Conservation (phyloP, 805 yeast species). For the Saturnispora ahearnii region DNA sequence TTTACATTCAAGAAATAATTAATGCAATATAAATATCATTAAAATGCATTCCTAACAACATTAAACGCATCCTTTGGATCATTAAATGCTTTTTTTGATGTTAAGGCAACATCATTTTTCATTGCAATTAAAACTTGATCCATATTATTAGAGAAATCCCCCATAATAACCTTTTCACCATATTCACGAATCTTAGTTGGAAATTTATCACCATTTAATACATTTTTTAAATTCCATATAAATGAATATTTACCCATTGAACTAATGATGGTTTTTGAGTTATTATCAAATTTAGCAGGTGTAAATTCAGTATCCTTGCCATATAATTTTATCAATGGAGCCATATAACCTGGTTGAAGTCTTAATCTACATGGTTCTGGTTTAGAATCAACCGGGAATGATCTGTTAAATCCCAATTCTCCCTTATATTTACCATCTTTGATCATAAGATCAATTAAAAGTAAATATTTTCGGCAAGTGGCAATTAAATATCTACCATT, state of each 20-base stretch:
- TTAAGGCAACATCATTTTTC: conserved; percentile 69
- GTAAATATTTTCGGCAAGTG: conserved; percentile 63
- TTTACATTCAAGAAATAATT: conserved; percentile 37
- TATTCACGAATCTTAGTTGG: conserved; percentile 61
- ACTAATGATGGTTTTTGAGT: conserved; percentile 37
- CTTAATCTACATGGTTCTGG: conserved; percentile 64
- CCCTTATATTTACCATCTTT: conserved; percentile 55
- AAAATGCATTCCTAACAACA: conserved; percentile 20
- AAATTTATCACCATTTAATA: conserved; percentile 41
- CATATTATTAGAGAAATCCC: conserved; percentile 69
- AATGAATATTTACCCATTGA: conserved; percentile 51
- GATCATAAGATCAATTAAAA: conserved; percentile 59
- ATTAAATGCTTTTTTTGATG: conserved; percentile 48
- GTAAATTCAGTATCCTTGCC: conserved; percentile 50
- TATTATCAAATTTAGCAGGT: conserved; percentile 69
- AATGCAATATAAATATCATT: conserved; percentile 5
- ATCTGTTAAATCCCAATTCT: conserved; percentile 50
- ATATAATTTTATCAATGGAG: conserved; percentile 46
- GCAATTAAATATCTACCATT: conserved; percentile 80
- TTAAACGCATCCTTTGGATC: conserved; percentile 34
- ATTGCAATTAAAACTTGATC: conserved; percentile 64
- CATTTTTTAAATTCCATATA: conserved; percentile 64
- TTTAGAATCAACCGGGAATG: conserved; percentile 55
- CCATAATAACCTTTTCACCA: conserved; percentile 55
- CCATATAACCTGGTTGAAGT: conserved; percentile 63